Evolutionary conservation across 106 monocot species (phyloP).

Genomic region (Dactylorhiza incarnata): DNA sequence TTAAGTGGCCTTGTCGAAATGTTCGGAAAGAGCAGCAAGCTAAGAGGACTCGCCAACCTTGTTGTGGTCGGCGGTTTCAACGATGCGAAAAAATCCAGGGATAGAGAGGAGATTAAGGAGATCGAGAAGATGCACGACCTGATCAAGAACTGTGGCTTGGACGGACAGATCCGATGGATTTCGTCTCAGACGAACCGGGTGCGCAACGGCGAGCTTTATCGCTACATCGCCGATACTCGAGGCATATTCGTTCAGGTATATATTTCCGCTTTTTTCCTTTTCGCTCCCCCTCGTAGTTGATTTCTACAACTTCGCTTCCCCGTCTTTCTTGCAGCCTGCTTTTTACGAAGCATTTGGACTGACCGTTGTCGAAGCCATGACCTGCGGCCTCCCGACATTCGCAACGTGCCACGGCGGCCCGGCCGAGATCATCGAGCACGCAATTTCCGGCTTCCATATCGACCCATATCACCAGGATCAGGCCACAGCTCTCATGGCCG

Average conservation of each 20-base stretch:
- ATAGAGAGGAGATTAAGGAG: constrained; percentile 87
- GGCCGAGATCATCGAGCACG: constrained; percentile 89
- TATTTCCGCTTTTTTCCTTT: not conserved
- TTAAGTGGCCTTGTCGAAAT: constrained; percentile 78
- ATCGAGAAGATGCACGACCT: constrained; percentile 90
- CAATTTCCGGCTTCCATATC: constrained; percentile 81
- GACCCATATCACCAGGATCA: constrained; percentile 87
- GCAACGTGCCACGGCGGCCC: constrained; percentile 90
- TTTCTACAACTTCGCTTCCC: not conserved
- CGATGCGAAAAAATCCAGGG: constrained; percentile 65
- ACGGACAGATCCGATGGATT: constrained; percentile 92
- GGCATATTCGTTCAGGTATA: constrained; percentile 88
- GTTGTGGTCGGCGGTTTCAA: constrained; percentile 80
- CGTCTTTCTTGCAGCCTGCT: constrained; percentile 53
- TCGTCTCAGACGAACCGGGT: constrained; percentile 75
- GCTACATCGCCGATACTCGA: constrained; percentile 79
- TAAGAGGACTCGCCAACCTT: constrained; percentile 73
- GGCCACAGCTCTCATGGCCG: constrained; percentile 40
- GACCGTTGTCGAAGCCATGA: constrained; percentile 94
- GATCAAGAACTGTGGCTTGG: constrained; percentile 59
- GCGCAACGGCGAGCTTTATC: constrained; percentile 92
- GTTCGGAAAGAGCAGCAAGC: constrained; percentile 42
- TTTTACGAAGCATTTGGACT: constrained; percentile 95
- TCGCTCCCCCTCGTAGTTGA: not conserved
- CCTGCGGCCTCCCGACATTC: constrained; percentile 87